Conservation (phyloP, 805 yeast species). For the Schizosaccharomyces japonicus region DNA sequence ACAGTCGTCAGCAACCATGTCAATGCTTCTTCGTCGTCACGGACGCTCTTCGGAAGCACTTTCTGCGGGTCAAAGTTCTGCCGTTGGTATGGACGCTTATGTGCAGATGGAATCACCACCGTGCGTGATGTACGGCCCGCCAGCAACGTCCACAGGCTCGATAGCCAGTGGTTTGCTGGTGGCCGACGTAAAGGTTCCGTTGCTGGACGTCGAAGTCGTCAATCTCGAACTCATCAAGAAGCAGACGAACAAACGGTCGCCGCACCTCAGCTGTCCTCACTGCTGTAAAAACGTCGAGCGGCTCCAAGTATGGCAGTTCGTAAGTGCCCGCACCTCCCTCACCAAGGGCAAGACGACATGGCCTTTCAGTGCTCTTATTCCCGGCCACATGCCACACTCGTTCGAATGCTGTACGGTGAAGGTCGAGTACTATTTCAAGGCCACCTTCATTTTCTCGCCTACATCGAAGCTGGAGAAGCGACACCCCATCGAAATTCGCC, state of each 20-base stretch:
- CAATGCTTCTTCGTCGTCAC: too few relatives aligned
- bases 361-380: constrained; percentile 73
- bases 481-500: constrained; percentile 45
- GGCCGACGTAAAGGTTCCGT: constrained; percentile 25
- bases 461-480: constrained; percentile 19
- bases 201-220: constrained; percentile 30
- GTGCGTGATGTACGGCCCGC: constrained; percentile 55
- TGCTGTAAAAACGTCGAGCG: constrained; percentile 35
- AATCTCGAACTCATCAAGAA: constrained; percentile 50
- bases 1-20: too few relatives aligned
- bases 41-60: too few relatives aligned
- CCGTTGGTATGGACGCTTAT: constrained; percentile 11
- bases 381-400: constrained; percentile 73
- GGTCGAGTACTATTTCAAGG: constrained; percentile 56
- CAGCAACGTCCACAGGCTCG: constrained; percentile 62
- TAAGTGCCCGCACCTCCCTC: constrained; percentile 33
- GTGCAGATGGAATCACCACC: constrained; percentile 79
- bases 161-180: constrained; percentile 56
- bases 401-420: constrained; percentile 32
- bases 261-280: constrained; percentile 30
- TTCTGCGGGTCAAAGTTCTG: too few relatives aligned
- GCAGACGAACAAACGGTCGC: constrained; percentile 41
- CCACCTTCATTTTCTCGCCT: constrained; percentile 17
- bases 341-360: constrained; percentile 54
- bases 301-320: constrained; percentile 73